Percentiles rank a stretch among this genome's conserved stretches.
Evolutionary conservation across 208 protist species (phyloP).

Genomic region (Leishmania turanica): DNA sequence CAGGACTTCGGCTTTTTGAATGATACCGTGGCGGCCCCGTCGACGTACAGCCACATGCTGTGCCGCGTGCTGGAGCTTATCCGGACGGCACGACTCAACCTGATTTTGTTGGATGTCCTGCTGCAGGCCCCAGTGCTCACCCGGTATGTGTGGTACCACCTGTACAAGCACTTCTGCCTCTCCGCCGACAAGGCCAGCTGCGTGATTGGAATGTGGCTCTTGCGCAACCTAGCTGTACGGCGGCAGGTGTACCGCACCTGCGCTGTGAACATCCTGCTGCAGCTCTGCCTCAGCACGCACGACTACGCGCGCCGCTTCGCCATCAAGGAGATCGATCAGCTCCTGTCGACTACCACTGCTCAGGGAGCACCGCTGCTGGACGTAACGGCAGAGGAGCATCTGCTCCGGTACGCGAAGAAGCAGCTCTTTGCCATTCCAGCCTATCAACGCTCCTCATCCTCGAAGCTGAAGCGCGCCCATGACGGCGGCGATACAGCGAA

Average conservation of each 20-base stretch:
- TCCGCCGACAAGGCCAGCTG: conserved; percentile 57
- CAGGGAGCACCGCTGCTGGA: conserved; percentile 40
- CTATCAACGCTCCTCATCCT: conserved; percentile 25
- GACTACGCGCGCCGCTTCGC: conserved; percentile 62
- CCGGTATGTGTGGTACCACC: conserved; percentile 69
- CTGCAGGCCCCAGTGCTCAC: conserved; percentile 73
- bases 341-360: conserved; percentile 28
- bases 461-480: conserved; percentile 23
- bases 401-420: conserved; percentile 70
- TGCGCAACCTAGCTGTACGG: conserved; percentile 52
- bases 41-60: conserved; percentile 77
- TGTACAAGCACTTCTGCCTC: conserved; percentile 70
- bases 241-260: conserved; percentile 59
- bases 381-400: conserved; percentile 41
- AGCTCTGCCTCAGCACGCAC: conserved; percentile 48
- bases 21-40: conserved; percentile 47
- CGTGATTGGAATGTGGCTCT: conserved; percentile 57
- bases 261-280: conserved; percentile 66
- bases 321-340: conserved; percentile 52
- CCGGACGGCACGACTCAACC: conserved; percentile 31
- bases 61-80: conserved; percentile 64
- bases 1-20: conserved; percentile 49
- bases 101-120: conserved; percentile 60
- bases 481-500: conserved; percentile 18
- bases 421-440: conserved; percentile 62